Conservation (phyloP, 192 early-diverging fungal genomes). For the Linnemannia elongata region DNA sequence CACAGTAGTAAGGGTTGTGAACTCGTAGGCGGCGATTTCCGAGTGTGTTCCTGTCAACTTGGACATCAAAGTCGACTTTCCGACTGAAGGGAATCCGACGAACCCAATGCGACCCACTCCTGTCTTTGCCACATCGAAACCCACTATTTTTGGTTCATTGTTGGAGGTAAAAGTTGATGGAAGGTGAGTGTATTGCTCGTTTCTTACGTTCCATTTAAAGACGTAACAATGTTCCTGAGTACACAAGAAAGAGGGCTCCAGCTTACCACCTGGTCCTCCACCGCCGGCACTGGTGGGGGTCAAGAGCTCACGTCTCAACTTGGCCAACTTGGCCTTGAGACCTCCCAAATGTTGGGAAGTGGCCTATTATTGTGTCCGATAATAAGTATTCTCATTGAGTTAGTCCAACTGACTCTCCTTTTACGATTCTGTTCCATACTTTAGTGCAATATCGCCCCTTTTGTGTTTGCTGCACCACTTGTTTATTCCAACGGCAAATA, state of each 20-base stretch:
- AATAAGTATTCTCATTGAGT: neutral
- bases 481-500: neutral
- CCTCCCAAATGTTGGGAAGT: conserved; percentile 94
- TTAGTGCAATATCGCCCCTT: too few relatives aligned
- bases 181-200: neutral
- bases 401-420: neutral
- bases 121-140: conserved; percentile 98
- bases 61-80: conserved; percentile 98
- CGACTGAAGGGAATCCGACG: conserved; percentile 97
- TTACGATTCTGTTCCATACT: neutral
- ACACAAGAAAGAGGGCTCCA: neutral
- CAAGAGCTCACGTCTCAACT: conserved; percentile 94
- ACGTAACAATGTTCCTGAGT: neutral
- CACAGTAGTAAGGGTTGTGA: conserved; percentile 99
- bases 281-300: conserved; percentile 88
- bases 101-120: conserved; percentile 99
- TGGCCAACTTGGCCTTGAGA: conserved; percentile 98
- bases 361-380: conserved; percentile 59
- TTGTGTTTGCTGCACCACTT: too few relatives aligned
- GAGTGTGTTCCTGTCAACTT: conserved; percentile 97
- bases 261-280: conserved; percentile 83
- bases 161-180: neutral
- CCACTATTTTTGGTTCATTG: conserved; percentile 63
- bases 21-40: conserved; percentile 97
- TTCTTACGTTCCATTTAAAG: neutral